Conservation (phyloP, 176 grass and related monocot species). For the Otatea glauca region DNA sequence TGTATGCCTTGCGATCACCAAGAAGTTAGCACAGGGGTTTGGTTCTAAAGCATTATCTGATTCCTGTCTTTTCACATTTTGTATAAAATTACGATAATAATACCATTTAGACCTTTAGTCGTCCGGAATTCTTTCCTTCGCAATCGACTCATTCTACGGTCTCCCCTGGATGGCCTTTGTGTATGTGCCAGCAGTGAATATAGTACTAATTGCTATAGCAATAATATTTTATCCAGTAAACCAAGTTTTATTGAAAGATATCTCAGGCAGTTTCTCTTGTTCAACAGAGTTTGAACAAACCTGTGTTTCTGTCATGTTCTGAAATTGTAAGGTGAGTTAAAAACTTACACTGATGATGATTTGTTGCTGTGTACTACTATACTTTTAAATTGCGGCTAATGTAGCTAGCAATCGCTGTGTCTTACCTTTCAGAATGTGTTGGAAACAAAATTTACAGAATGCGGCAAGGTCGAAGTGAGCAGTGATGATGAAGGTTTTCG, state of each 20-base stretch:
- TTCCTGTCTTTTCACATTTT: neutral
- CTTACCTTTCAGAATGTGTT: constrained; percentile 45
- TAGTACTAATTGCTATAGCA: neutral
- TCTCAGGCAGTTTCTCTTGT: neutral
- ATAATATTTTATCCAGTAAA: constrained; percentile 9
- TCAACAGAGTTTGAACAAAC: neutral
- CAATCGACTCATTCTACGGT: neutral
- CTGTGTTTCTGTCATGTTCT: neutral
- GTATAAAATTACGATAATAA: neutral
- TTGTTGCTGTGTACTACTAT: neutral
- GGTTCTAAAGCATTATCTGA: constrained; percentile 6
- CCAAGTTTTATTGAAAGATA: constrained; percentile 4
- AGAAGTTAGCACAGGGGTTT: neutral
- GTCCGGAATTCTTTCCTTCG: constrained; percentile 4
- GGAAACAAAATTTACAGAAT: constrained; percentile 48
- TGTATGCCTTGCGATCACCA: neutral
- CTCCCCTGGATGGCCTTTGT: neutral
- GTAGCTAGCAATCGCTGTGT: neutral
- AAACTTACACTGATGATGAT: neutral
- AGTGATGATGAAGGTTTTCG: constrained; percentile 76
- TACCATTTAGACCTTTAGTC: neutral
- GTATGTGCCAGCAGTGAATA: constrained; percentile 7
- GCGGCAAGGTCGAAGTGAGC: constrained; percentile 63
- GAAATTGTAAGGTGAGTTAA: constrained; percentile 3
- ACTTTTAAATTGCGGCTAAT: neutral